Conservation (phyloP, 1,139 yeast species). For the Pichia sp. region DNA sequence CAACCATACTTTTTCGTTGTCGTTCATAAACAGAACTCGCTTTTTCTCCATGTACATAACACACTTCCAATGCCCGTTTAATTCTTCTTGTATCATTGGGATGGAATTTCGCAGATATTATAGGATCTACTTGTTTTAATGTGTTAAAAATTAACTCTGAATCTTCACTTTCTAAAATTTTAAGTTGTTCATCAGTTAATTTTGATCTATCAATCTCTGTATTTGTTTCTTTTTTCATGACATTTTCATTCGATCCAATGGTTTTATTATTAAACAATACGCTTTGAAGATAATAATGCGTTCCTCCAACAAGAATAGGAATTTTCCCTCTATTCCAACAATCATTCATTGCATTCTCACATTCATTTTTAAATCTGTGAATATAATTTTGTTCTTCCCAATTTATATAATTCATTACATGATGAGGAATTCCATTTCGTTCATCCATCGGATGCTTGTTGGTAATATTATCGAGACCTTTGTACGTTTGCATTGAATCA, state of each 20-base stretch:
- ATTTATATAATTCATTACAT: conserved; percentile 74
- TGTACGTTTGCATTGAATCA: conserved; percentile 94
- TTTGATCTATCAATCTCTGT: conserved; percentile 34
- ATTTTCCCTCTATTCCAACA: conserved; percentile 65
- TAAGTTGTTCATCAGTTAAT: conserved; percentile 20
- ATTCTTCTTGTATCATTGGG: conserved; percentile 83
- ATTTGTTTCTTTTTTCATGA: conserved; percentile 16
- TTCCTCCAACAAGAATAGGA: conserved; percentile 93
- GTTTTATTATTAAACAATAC: conserved; percentile 68
- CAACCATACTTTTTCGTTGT: conserved; percentile 41
- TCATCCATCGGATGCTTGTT: conserved; percentile 86
- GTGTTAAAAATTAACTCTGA: conserved; percentile 45
- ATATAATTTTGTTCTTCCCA: conserved; percentile 82
- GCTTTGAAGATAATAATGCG: conserved; percentile 85
- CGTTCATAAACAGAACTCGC: conserved; percentile 67
- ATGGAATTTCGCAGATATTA: conserved; percentile 74
- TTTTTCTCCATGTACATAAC: conserved; percentile 54
- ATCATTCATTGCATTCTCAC: conserved; percentile 47
- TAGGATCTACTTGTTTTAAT: conserved; percentile 57
- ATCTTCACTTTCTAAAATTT: conserved; percentile 38
- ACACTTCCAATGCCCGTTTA: conserved; percentile 76
- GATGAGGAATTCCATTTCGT: conserved; percentile 70
- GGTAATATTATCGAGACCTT: conserved; percentile 67
- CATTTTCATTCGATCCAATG: conserved; percentile 32
- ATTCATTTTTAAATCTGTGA: conserved; percentile 76